Base-by-base conservation (phyloP, 2,329 filamentous ascomycete species). In the Phialophora macrospora region DNA sequence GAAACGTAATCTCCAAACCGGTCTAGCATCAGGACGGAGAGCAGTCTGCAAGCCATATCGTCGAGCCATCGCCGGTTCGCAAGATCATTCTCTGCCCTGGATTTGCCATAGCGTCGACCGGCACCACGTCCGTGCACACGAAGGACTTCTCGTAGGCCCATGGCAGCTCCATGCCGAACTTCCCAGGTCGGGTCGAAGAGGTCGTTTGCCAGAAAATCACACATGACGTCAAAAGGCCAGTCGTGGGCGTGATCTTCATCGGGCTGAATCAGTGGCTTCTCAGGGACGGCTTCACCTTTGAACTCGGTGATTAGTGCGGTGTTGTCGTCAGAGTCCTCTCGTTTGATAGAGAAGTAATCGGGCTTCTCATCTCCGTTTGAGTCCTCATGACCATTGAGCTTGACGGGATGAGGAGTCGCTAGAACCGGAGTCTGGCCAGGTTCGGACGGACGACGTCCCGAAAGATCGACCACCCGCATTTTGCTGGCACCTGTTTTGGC, bases 1-100 rank as follows among this genome's bases (percentile, higher is more conserved):
- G 93, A 97, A 65, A 96, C 95, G 80, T 97, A 99, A 75, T 99
- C 95, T 63, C 93, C 96, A 75, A 99, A 99, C 60, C 93, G 89
- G 79, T 99, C 95, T 17, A 99, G 87, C 88, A 99, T 97, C 73
- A 99, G 89, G 60, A 99, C 93, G 75, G 92, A 97, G 77, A 93
- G 94, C 56, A 99, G 85, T 28, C 95, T 90, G 74, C 93, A 97
- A n/a, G 93, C 92, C 59, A 99, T 84, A 74, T 99, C 94, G 74
- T 98, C 91, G 22, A 99, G 85, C 93, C 93, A 99, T 75, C 83
- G 85, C 67, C 89, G 87, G 73, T 98, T 99, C 52, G 91, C 82
- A 1, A 79, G 75, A 73, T 97, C 87, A 74, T 99, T 99, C 73
- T 96, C 89, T 30, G 79, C 74, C 69, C 87, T 86, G 9, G 85